Evolutionary conservation across 2,329 filamentous ascomycete species (phyloP).

Genomic region (Trichophyton schoenleinii): DNA sequence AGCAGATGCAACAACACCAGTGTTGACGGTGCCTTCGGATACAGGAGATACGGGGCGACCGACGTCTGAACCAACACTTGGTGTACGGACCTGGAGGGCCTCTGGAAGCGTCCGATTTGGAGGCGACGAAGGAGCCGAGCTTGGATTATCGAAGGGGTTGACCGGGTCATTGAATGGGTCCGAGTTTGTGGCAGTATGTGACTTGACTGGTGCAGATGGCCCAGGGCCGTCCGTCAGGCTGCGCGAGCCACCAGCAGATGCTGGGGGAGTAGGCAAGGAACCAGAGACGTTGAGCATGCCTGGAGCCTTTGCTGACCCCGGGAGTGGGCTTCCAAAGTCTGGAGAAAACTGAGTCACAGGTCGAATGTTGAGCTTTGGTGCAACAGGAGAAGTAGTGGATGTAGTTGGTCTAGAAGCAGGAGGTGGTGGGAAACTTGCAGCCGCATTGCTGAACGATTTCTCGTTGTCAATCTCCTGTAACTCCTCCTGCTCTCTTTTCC

Average conservation of each 20-base stretch:
- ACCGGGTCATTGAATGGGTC: constrained; percentile 41
- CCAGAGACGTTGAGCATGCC: constrained; percentile 14
- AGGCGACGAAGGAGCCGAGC: constrained; percentile 32
- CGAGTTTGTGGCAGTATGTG: constrained; percentile 21
- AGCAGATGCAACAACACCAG: constrained; percentile 29
- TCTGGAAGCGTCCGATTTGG: constrained; percentile 11
- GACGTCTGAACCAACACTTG: constrained; percentile 33
- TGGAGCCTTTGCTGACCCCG: constrained; percentile 11
- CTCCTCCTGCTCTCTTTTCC: constrained; percentile 45
- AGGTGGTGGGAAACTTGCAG: constrained; percentile 21
- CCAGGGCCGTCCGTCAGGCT: constrained; percentile 23
- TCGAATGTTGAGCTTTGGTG: constrained; percentile 73
- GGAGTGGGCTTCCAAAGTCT: constrained; percentile 37
- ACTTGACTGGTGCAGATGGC: constrained; percentile 23
- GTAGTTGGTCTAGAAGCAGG: constrained; percentile 17
- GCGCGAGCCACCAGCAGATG: constrained; percentile 19
- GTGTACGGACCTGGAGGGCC: constrained; percentile 16
- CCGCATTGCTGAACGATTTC: constrained; percentile 38
- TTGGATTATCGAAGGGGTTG: constrained; percentile 60
- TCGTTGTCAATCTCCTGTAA: constrained; percentile 47
- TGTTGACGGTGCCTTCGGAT: constrained; percentile 24
- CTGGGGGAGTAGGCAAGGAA: constrained; percentile 16
- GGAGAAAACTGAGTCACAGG: constrained; percentile 76
- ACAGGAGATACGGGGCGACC: constrained; percentile 29
- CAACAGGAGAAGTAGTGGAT: constrained; percentile 35